phyloP scores from a whole-genome alignment of 768 basidiomycete species.

The Mycena leptocephala region DNA sequence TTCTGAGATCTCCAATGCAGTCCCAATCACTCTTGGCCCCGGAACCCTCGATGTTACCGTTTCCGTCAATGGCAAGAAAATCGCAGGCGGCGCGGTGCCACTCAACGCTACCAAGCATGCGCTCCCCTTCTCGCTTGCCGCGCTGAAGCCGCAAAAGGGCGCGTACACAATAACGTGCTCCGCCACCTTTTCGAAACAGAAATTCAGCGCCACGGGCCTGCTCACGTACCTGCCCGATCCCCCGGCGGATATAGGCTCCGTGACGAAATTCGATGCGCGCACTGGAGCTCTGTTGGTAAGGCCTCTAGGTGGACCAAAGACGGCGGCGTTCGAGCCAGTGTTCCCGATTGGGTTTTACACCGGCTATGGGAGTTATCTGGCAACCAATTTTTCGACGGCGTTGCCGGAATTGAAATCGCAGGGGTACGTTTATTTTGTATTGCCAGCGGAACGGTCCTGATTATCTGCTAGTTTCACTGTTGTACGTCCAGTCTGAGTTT shows the following conservation, averaged over 20 bases:
- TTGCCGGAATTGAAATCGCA: slow-evolving; percentile 69
- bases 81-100: slow-evolving; percentile 63
- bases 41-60: slow-evolving; percentile 60
- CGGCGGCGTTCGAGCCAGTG: slow-evolving; percentile 66
- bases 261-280: slow-evolving; percentile 76
- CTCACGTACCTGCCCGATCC: slow-evolving; percentile 68
- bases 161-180: slow-evolving; percentile 58
- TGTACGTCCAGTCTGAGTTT: slow-evolving; percentile 47
- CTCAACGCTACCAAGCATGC: slow-evolving; percentile 68
- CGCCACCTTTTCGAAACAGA: slow-evolving; percentile 56
- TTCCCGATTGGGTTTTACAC: slow-evolving; percentile 88
- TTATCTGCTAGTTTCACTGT: slow-evolving; percentile 53
- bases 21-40: slow-evolving; percentile 54
- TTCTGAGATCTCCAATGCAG: slow-evolving; percentile 63
- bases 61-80: slow-evolving; percentile 59
- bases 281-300: slow-evolving; percentile 71
- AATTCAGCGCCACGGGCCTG: slow-evolving; percentile 60
- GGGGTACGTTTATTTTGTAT: slow-evolving; percentile 61
- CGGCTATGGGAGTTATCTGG: slow-evolving; percentile 69
- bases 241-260: slow-evolving; percentile 63
- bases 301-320: slow-evolving; percentile 64
- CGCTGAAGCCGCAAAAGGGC: slow-evolving; percentile 59
- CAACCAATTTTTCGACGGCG: slow-evolving; percentile 63
- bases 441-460: background rate
- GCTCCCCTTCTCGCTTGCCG: slow-evolving; percentile 64